Evolutionary conservation across 1,139 yeast genomes (phyloP).

Genomic region (Meyerozyma sp.): DNA sequence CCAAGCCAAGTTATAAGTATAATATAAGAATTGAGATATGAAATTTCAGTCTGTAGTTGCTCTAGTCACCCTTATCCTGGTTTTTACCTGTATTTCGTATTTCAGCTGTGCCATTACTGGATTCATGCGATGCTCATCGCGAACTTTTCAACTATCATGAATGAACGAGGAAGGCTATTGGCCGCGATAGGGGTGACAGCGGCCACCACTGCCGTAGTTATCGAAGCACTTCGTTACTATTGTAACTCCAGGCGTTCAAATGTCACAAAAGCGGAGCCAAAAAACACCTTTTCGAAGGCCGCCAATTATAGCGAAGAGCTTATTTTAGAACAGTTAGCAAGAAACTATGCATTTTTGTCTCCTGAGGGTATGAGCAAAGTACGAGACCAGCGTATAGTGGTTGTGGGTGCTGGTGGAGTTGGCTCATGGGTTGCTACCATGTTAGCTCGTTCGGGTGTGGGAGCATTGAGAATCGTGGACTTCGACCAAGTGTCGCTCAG

Average conservation of each 20-base stretch:
- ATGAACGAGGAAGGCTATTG: not conserved
- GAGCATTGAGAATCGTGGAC: slow-evolving; percentile 73
- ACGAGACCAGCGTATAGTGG: slow-evolving; percentile 68
- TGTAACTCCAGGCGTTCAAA: not conserved
- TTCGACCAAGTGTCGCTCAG: slow-evolving; percentile 94
- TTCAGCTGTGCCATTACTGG: too few relatives aligned
- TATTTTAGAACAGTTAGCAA: slow-evolving; percentile 83
- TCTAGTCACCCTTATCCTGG: too few relatives aligned
- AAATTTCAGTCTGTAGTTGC: too few relatives aligned
- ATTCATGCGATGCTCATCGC: not conserved
- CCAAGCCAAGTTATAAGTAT: slow-evolving; percentile 35
- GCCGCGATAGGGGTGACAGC: not conserved
- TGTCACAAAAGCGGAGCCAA: not conserved
- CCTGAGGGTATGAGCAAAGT: slow-evolving; percentile 77
- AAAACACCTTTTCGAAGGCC: slow-evolving; percentile 7
- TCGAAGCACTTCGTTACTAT: not conserved
- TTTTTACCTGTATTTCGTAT: too few relatives aligned
- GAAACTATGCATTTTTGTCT: slow-evolving; percentile 88
- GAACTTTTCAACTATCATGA: not conserved
- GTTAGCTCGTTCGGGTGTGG: slow-evolving; percentile 87
- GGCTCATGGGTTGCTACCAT: slow-evolving; percentile 96
- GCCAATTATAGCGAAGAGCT: slow-evolving; percentile 60
- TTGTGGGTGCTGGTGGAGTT: slow-evolving; percentile 98
- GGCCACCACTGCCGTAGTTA: not conserved
- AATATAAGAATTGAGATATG: not conserved